Evolutionary conservation across 345 rosid species (phyloP), one percentile per base, ranked within the genome.

Genomic region (Pugionium dolabratum): DNA sequence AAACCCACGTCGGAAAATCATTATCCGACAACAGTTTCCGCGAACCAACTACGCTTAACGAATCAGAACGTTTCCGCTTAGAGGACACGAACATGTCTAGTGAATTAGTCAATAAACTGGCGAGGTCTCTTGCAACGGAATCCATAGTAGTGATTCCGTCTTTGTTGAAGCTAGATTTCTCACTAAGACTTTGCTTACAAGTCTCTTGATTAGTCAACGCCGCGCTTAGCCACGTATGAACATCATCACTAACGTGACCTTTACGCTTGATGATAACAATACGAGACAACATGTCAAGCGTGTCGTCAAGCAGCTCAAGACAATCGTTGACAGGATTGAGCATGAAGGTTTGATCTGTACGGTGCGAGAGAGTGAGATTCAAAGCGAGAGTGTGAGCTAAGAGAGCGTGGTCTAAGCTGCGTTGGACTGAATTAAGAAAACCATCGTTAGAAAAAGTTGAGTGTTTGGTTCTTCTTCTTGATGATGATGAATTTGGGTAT

Each of bases 161-260:
- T 49, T 26, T 29, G 26, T 59, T 2, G 1, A 45, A 48, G 9
- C 63, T 72, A 3, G 50, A 56, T 8, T 60, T 50, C 11, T 66
- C 69, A 63, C 51, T 66, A 25, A 84, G 78, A 55, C 89, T 78
- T 4, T 80, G 74, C 7, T 76, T 42, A 64, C 86, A 84, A 1
- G 86, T 84, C 3, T 78, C 76, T 76, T 82, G 86, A 39, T 84
- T 82, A 5, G 89, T 84, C 11, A 84, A 69, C 1, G 84, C 66
- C 7, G 89, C 84, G 37, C 84, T 82, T 30, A 84, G 81, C 84
- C 84, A 82, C 27, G 89, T 84, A 5, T 75, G 83, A 27, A 82
- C 76, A 57, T 84, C 84, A 26, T 74, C 64, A 0, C 61, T 64
- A 0, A 59, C 35, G 4, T 48, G 18, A 18, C 18, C 18, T 18